phyloP scores from a whole-genome alignment of 768 basidiomycete species.

The Coprinopsis cinerea region DNA sequence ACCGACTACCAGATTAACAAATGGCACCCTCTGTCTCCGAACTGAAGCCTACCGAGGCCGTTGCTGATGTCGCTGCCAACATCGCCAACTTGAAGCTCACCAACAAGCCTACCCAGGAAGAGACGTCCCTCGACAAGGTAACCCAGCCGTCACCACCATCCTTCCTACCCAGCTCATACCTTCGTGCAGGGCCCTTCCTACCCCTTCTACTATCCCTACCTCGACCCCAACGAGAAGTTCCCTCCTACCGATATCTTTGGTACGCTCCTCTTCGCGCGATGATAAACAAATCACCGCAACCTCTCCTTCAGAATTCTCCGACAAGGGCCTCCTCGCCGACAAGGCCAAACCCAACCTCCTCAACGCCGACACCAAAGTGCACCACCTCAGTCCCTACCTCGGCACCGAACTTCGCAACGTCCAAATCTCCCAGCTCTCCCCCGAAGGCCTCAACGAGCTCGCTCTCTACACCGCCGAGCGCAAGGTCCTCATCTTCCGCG shows the following conservation, averaged over 20 bases:
- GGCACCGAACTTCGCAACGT: conserved; percentile 46
- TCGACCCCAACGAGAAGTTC: conserved; percentile 44
- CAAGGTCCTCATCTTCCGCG: conserved; percentile 49
- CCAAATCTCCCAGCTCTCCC: conserved; percentile 45
- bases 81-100: no score
- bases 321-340: conserved; percentile 44
- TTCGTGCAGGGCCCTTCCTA: conserved; percentile 34
- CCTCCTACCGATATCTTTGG: conserved; percentile 43
- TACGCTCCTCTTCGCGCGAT: conserved; percentile 14
- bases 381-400: conserved; percentile 42
- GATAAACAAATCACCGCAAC: no score
- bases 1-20: no score
- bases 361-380: conserved; percentile 28
- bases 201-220: conserved; percentile 45
- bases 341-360: conserved; percentile 46
- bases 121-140: no score
- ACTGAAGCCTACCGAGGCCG: no score
- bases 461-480: conserved; percentile 45
- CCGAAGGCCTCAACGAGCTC: conserved; percentile 47
- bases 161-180: not conserved
- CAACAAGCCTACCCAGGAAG: no score
- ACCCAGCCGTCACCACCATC: not conserved
- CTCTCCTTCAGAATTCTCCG: not conserved
- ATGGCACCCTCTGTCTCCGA: no score
- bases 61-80: no score